phyloP scores from a whole-genome alignment of 2,329 filamentous ascomycete genomes.

The Ceratocystiopsis brevicomis region DNA sequence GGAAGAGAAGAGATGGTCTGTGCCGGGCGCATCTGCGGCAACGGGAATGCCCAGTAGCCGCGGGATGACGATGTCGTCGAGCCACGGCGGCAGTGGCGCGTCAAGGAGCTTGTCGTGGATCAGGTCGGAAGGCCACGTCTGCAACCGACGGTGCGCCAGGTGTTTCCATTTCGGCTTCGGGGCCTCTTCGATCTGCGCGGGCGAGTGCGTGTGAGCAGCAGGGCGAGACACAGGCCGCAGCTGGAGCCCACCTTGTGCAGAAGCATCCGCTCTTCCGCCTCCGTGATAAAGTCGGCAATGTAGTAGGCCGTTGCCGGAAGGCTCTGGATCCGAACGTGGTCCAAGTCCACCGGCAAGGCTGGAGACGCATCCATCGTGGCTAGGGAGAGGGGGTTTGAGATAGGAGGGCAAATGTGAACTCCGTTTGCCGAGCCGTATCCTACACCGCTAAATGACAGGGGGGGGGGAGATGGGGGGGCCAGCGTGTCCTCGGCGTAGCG shows the following conservation, averaged over 20 bases:
- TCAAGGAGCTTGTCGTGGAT: conserved; percentile 60
- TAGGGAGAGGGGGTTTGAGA: background rate
- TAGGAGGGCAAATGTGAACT: too few species aligned
- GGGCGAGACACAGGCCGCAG: background rate
- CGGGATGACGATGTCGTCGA: conserved; percentile 48
- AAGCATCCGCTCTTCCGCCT: conserved; percentile 52
- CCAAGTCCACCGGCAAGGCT: conserved; percentile 27
- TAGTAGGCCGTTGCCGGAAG: conserved; percentile 60
- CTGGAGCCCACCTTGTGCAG: conserved; percentile 41
- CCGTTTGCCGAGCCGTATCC: too few species aligned
- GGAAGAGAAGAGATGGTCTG: conserved; percentile 29
- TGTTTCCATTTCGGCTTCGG: conserved; percentile 69
- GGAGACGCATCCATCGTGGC: conserved; percentile 2
- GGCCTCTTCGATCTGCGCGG: conserved; percentile 32
- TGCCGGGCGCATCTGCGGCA: too few species aligned
- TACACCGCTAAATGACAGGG: too few species aligned
- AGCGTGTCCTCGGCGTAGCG: too few species aligned
- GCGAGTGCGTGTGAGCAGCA: background rate
- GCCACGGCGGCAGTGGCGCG: conserved; percentile 55
- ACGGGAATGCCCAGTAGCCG: conserved; percentile 33
- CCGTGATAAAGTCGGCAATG: conserved; percentile 65
- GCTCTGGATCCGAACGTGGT: conserved; percentile 29
- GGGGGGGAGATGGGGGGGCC: too few species aligned
- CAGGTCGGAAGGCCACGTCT: conserved; percentile 76
- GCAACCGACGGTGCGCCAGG: conserved; percentile 72